Evolutionary conservation across 345 rosid species (phyloP), one percentile per base, ranked within the genome.

Genomic region (Heritiera fomes): DNA sequence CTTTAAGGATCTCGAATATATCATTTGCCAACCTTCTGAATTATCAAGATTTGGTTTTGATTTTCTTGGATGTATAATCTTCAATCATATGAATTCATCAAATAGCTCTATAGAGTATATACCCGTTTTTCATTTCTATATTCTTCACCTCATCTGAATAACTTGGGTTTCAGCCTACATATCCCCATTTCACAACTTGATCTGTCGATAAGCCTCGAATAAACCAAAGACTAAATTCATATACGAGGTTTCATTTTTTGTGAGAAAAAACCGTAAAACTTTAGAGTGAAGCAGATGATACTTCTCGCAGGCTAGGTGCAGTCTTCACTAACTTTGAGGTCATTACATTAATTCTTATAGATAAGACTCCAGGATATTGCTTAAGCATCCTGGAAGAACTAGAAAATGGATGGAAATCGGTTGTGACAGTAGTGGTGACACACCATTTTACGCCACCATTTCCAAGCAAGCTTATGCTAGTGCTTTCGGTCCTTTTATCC

Each of bases 11-110:
- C 80, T 55, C 20, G 85, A 83, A 79, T 79, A 82, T 63, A 80
- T 79, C 61, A 76, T 76, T 80, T 77, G 20, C 60, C 58, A 46
- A 75, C 74, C 58, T 20, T 41, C 46, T 75, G 40, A 77, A 72
- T 71, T 74, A 75, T 75, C 84, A 80, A 67, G 80, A 83, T 83
- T 85, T 85, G 80, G 75, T 68, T 49, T 59, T 80, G 77, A 77
- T 79, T 70, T 77, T 74, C 84, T 49, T 72, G 84, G 82, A 83
- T 34, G 38, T 34, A 34, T 34, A 34, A 34, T 45, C 80, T 41
- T 53, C 46, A 17, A 43, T 71, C 75, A 40, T 67, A 59, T 52
- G 56, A 65, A 56, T 68, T 67, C 76, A 40, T 56, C 38, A 34
- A 34, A 40, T 20, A 52, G 63, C 41, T 74, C 8, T 41, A 41